Evolutionary conservation across 192 early-diverging fungal species (phyloP), one percentile per base, ranked within the genome.

Genomic region (Geranomyces variabilis): DNA sequence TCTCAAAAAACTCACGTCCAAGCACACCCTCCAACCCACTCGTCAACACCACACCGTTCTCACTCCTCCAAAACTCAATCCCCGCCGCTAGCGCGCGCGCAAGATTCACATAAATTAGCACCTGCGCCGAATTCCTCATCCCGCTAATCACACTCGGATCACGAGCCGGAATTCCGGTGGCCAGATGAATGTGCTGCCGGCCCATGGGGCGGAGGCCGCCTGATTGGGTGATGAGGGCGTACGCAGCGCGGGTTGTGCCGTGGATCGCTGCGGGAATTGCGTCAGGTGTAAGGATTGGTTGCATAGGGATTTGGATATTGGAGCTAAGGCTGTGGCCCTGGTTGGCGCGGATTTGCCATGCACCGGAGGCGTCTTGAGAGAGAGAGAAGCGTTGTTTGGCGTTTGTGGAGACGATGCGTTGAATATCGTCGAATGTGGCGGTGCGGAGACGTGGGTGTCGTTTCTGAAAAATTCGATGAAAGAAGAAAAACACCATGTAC

Each of bases 101-200:
- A 28, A 81, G 75, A 70, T 96, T 87, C n/a, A 96, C 87, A 60
- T 93, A 90, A 45, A 98, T 95, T 60, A 91, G 88, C 0, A 92
- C 80, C 59, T 92, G 75, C 45, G 88, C 86, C 10, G 77, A 74
- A 13, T 41, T 63, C 19, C 94, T 77, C 90, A 98, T 94, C 4
- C 91, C 89, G 57, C 81, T 81, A 55, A 88, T 90, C 17, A 95
- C 93, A 14, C 77, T 83, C 19, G 74, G 46, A 31, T 91, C 90
- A 8, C 17, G 17, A 1, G 88, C 89, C 3, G 77, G 85, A 62
- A 84, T 74, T 0, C 93, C 93, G 4, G 81, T 61, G 0, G 94
- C 92, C 78, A 93, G 92, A 69, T 98, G 96, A 60, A 98, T 94
- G 79, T 98, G 94, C 33, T 91, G 93, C 46, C 96, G 86, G 31